These are phyloP conservation scores for Russula emetica DNA, from an alignment of 768 basidiomycete species.

Conservation along the genomic window DNA sequence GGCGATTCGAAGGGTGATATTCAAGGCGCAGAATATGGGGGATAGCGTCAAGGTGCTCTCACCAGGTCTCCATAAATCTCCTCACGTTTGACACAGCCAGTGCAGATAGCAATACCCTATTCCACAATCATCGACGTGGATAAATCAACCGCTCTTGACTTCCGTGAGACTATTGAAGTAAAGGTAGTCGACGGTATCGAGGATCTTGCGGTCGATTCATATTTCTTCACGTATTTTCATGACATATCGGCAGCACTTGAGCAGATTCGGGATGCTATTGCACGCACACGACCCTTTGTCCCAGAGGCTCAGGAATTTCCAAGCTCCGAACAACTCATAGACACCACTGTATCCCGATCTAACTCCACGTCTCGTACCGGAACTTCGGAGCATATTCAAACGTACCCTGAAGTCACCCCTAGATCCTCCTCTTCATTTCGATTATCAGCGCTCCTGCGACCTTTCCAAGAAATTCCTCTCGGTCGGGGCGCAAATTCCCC, in stretches of 20 bases:
- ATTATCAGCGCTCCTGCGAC: slow-evolving; percentile 60
- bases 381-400: slow-evolving; percentile 26
- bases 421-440: slow-evolving; percentile 48
- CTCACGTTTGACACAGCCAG: slow-evolving; percentile 3
- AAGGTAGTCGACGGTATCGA: slow-evolving; percentile 83
- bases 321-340: slow-evolving; percentile 43
- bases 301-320: slow-evolving; percentile 28
- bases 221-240: slow-evolving; percentile 94
- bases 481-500: slow-evolving; percentile 34
- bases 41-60: slow-evolving; percentile 81
- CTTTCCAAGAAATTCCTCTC: slow-evolving; percentile 56
- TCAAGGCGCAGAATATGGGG: slow-evolving; percentile 94
- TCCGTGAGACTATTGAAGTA: slow-evolving; percentile 93
- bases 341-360: slow-evolving; percentile 48
- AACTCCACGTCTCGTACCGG: slow-evolving; percentile 10
- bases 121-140: slow-evolving; percentile 86
- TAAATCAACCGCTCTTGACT: slow-evolving; percentile 84
- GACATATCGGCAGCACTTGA: slow-evolving; percentile 72
- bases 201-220: slow-evolving; percentile 75
- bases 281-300: slow-evolving; percentile 44
- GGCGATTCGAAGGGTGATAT: slow-evolving; percentile 87
- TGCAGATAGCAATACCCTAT: slow-evolving; percentile 89
- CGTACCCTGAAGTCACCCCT: slow-evolving; percentile 35
- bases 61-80: neutral
- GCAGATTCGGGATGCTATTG: slow-evolving; percentile 75